These are phyloP conservation scores for Aspergillus nidulans DNA, from an alignment of 495 filamentous ascomycete genomes.

Conservation along the genomic window DNA sequence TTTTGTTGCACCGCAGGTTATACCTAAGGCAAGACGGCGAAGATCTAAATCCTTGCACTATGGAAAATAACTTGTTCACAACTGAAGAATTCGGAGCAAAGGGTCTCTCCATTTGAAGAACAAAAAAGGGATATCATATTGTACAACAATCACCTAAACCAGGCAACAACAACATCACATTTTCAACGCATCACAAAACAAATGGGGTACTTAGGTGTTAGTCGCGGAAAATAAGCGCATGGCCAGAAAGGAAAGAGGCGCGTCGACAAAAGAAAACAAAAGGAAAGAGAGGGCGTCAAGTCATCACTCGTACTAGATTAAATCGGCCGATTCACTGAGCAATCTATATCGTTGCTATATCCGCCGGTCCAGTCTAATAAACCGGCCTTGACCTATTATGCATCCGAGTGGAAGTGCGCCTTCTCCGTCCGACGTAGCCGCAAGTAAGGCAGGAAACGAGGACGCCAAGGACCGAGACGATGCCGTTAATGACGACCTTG, in stretches of 20 bases:
- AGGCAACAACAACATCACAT: not conserved
- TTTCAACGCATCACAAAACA: not conserved
- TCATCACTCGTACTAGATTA: not conserved
- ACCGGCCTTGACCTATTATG: slow-evolving; percentile 16
- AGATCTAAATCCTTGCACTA: too few species aligned
- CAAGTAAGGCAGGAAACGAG: slow-evolving; percentile 87
- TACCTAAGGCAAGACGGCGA: too few species aligned
- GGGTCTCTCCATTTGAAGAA: not conserved
- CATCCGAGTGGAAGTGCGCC: slow-evolving; percentile 23
- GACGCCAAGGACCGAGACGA: slow-evolving; percentile 75
- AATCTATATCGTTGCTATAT: not conserved
- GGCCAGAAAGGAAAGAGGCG: not conserved
- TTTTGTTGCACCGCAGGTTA: too few species aligned
- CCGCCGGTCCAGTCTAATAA: not conserved
- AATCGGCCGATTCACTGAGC: not conserved
- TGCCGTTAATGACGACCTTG: slow-evolving; percentile 74
- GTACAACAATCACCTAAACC: not conserved
- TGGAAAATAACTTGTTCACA: too few species aligned
- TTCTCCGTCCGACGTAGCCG: slow-evolving; percentile 49
- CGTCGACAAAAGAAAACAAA: not conserved
- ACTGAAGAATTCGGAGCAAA: too few species aligned
- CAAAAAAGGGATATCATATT: slow-evolving; percentile 1
- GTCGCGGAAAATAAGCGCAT: not conserved
- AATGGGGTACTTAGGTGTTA: not conserved
- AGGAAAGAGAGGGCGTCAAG: not conserved